phyloP scores from a whole-genome alignment of 1,284 basidiomycete species.

The Tilletia walkeri region DNA sequence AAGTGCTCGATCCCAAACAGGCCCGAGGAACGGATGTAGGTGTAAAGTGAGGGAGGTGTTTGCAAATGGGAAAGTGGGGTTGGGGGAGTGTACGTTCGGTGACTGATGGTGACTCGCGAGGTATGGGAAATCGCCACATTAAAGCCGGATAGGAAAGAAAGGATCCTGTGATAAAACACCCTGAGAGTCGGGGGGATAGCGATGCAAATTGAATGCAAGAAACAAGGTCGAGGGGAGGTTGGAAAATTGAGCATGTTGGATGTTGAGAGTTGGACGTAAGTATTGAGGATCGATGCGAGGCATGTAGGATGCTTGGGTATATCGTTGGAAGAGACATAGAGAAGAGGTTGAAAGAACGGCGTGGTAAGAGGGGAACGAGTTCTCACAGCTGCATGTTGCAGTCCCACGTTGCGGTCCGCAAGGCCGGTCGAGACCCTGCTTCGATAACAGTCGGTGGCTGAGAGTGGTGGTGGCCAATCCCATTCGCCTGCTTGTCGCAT shows the following conservation, averaged over 20 bases:
- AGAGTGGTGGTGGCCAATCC: not conserved
- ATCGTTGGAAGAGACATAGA: too few relatives aligned
- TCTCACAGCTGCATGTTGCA: constrained; percentile 14
- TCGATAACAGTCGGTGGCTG: not conserved
- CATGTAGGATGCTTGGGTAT: too few relatives aligned
- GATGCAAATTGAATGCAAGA: too few relatives aligned
- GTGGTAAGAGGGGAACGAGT: not conserved
- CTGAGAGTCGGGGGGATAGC: too few relatives aligned
- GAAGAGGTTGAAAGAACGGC: too few relatives aligned
- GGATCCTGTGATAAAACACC: constrained; percentile 17
- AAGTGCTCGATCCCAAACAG: too few relatives aligned
- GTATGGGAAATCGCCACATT: not conserved
- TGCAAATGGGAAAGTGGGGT: too few relatives aligned
- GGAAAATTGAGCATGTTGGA: not conserved
- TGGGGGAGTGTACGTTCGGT: not conserved
- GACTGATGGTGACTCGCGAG: not conserved
- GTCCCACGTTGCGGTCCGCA: constrained; percentile 10
- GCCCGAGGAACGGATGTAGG: too few relatives aligned
- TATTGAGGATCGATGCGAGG: too few relatives aligned
- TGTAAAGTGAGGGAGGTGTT: too few relatives aligned
- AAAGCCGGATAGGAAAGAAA: not conserved
- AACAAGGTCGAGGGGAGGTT: not conserved
- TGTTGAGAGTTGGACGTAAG: not conserved
- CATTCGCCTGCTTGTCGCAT: not conserved
- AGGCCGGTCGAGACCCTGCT: not conserved